A percentile compares a stretch with the other conserved stretches of the same genome.
phyloP scores from a whole-genome alignment of 768 basidiomycete genomes.

The Hygrophoropsis aurantiaca region DNA sequence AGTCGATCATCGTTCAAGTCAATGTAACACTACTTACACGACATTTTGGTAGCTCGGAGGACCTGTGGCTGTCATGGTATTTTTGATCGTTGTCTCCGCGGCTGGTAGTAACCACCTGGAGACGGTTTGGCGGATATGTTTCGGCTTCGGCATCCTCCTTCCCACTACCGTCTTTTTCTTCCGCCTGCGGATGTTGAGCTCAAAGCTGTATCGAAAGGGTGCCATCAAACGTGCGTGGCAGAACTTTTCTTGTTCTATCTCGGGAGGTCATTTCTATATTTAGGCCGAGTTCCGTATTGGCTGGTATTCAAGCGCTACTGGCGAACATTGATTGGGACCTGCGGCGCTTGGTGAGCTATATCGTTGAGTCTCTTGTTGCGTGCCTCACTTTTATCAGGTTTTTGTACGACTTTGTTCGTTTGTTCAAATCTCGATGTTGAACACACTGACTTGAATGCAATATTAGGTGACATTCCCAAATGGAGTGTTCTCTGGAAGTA shows the following conservation, averaged over 20 bases:
- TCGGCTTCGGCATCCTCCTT: slow-evolving; percentile 60
- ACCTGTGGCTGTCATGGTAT: slow-evolving; percentile 63
- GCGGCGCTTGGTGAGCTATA: slow-evolving; percentile 60
- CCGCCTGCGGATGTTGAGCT: slow-evolving; percentile 71
- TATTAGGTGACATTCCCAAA: slow-evolving; percentile 67
- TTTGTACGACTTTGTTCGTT: slow-evolving; percentile 62
- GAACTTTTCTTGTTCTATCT: not conserved
- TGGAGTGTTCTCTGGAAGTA: slow-evolving; percentile 66
- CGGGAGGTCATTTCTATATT: slow-evolving; percentile 5
- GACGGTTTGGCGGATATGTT: slow-evolving; percentile 69
- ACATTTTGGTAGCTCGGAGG: slow-evolving; percentile 51
- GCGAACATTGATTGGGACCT: slow-evolving; percentile 67
- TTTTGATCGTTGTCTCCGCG: slow-evolving; percentile 67
- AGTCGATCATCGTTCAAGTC: slow-evolving; percentile 10
- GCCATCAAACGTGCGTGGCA: slow-evolving; percentile 58
- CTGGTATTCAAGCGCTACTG: slow-evolving; percentile 66
- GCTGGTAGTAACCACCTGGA: slow-evolving; percentile 60
- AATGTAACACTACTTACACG: not conserved
- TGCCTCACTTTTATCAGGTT: slow-evolving; percentile 42
- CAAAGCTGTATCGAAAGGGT: slow-evolving; percentile 58
- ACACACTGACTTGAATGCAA: not conserved
- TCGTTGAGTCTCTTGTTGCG: not conserved
- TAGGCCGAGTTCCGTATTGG: slow-evolving; percentile 59
- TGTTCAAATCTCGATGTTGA: not conserved
- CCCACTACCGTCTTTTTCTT: slow-evolving; percentile 72